phyloP scores from a whole-genome alignment of 768 basidiomycete species.

The Russula brevipes region DNA sequence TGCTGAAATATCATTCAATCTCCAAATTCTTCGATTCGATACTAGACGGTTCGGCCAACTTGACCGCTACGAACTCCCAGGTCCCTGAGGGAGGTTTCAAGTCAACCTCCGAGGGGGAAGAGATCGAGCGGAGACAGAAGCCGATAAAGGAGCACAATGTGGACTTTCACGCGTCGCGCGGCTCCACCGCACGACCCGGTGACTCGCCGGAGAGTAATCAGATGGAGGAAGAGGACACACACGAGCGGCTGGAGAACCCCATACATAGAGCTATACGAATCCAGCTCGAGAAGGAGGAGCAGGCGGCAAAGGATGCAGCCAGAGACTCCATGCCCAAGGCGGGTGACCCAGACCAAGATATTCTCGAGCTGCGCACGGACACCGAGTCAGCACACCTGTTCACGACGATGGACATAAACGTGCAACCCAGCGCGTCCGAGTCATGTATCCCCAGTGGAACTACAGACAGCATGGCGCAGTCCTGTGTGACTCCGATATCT shows the following conservation, averaged over 20 bases:
- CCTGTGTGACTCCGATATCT: not conserved
- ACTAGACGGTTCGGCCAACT: conserved; percentile 60
- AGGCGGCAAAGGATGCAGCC: conserved; percentile 21
- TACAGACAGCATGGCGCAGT: not conserved
- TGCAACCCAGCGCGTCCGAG: not conserved
- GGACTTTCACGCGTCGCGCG: conserved; percentile 42
- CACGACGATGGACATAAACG: not conserved
- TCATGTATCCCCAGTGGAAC: not conserved
- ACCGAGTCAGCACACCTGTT: conserved; percentile 19
- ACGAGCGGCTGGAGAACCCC: conserved; percentile 29
- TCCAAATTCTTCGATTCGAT: conserved; percentile 69
- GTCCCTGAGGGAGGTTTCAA: conserved; percentile 5
- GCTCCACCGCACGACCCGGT: conserved; percentile 43
- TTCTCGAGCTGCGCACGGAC: conserved; percentile 24
- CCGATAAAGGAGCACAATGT: conserved; percentile 40
- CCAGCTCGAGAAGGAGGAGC: conserved; percentile 28
- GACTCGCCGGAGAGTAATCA: conserved; percentile 33
- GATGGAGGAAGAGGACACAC: conserved; percentile 19
- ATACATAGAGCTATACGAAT: conserved; percentile 29
- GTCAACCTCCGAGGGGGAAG: conserved; percentile 35
- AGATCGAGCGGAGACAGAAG: conserved; percentile 45
- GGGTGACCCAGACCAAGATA: conserved; percentile 27
- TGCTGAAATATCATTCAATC: conserved; percentile 68
- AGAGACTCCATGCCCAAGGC: conserved; percentile 26
- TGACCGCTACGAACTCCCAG: conserved; percentile 38